phyloP scores from a whole-genome alignment of 2,329 filamentous ascomycete species.

The Fusarium pilosicola region DNA sequence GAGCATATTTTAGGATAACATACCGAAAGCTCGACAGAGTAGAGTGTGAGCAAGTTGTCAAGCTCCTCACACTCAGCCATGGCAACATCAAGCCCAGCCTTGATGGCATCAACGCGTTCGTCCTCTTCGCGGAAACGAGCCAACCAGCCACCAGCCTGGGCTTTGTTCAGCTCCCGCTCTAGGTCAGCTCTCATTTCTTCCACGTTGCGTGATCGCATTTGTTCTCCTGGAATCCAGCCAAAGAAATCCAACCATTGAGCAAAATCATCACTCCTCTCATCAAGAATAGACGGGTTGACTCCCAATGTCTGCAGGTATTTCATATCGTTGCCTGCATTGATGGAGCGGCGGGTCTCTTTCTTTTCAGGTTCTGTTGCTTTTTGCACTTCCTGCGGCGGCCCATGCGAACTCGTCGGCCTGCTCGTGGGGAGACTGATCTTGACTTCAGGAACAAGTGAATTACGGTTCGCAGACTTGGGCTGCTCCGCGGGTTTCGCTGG shows the following conservation, averaged over 20 bases:
- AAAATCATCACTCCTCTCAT: slow-evolving; percentile 81
- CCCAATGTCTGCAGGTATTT: slow-evolving; percentile 83
- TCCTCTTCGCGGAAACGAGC: slow-evolving; percentile 87
- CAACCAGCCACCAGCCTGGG: slow-evolving; percentile 93
- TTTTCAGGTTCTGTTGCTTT: slow-evolving; percentile 47
- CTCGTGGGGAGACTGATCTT: slow-evolving; percentile 64
- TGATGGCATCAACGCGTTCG: slow-evolving; percentile 87
- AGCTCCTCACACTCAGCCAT: slow-evolving; percentile 96
- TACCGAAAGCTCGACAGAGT: slow-evolving; percentile 92
- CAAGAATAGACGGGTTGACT: slow-evolving; percentile 79
- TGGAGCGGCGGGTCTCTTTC: slow-evolving; percentile 65
- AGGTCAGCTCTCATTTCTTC: slow-evolving; percentile 85
- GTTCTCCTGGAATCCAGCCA: slow-evolving; percentile 82
- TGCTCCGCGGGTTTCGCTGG: slow-evolving; percentile 36
- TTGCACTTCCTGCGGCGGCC: slow-evolving; percentile 49
- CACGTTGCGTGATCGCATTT: slow-evolving; percentile 78
- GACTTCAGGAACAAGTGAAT: slow-evolving; percentile 63
- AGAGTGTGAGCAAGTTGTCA: slow-evolving; percentile 91
- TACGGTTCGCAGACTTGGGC: slow-evolving; percentile 47
- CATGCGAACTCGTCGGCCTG: slow-evolving; percentile 54
- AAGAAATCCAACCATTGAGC: slow-evolving; percentile 85
- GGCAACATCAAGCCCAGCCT: slow-evolving; percentile 85
- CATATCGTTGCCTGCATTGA: slow-evolving; percentile 77
- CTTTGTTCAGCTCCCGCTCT: slow-evolving; percentile 86
- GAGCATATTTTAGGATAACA: slow-evolving; percentile 48